Base-by-base conservation (phyloP, 2,329 filamentous ascomycete species). In the Coniosporium uncinatum region DNA sequence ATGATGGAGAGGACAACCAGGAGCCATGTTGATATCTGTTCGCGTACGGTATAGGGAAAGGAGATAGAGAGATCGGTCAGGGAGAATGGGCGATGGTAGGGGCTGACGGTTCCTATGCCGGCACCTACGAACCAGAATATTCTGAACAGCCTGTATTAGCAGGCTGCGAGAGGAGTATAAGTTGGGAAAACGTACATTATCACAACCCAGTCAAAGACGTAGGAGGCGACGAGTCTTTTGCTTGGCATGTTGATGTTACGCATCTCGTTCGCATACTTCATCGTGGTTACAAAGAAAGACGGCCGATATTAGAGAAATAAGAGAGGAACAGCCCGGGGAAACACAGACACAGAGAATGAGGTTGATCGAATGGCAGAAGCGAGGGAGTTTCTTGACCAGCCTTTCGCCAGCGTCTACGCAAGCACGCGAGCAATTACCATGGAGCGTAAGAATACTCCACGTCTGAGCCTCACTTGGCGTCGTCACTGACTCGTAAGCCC, bases 151-250 rank as follows among this genome's bases (percentile, higher is more conserved):
- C 8, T 35, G 11, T 8, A 17, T 35, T 35, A 8, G 16, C 18
- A 17, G 18, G 11, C 14, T 11, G 33, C 16, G 8, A 11, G 18
- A 17, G 11, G 16, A 11, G 24, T 29, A 8, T 8, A 8, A 29
- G 24, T 8, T 17, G 32, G 40, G 22, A 48, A 17, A 13, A 59
- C 70, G 52, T 62, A 78, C 75, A 78, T 53, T 43, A 79, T 71
- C 41, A 79, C 75, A 40, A 76, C 65, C 64, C 79, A 79, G 64
- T 79, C 76, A 47, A 70, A 58, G 45, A 78, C 68, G 52, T 79
- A 79, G 11, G 33, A 35, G 6, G 18, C 33, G 14, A 35, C 33
- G 18, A 35, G 33, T 17, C 33, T 35, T 35, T 35, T 35, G 11
- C 11, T 11, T 11, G 33, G 14, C 14, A 35, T 11, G 8, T 8